Conservation (phyloP, 2,329 filamentous ascomycete genomes). For the Neophaeococcomyces mojaviensis region DNA sequence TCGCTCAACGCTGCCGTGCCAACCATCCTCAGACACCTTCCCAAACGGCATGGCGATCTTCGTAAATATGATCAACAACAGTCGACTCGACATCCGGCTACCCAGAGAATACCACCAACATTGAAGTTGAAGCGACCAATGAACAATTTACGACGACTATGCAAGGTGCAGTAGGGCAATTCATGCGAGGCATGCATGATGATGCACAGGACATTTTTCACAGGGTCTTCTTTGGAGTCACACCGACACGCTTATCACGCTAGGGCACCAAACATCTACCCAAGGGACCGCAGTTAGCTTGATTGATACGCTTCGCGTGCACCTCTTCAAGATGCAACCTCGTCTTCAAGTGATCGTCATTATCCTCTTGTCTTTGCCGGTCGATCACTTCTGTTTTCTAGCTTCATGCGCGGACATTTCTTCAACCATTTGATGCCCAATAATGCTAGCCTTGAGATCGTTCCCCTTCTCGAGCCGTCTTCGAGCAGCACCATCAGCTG, state of each 20-base stretch:
- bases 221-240: not conserved
- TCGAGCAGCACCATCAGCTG: too few relatives aligned
- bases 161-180: conserved; percentile 4
- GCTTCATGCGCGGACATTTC: too few relatives aligned
- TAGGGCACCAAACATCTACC: not conserved
- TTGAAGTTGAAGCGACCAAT: conserved; percentile 5
- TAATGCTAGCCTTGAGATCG: too few relatives aligned
- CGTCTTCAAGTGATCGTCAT: not conserved
- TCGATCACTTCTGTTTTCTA: too few relatives aligned
- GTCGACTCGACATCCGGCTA: too few relatives aligned
- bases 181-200: conserved; percentile 1
- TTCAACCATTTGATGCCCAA: conserved; percentile 3
- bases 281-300: too few relatives aligned
- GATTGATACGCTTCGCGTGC: too few relatives aligned
- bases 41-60: not conserved
- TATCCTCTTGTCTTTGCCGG: too few relatives aligned
- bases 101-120: not conserved
- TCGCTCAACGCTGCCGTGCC: too few relatives aligned
- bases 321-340: not conserved
- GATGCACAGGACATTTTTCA: not conserved
- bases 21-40: not conserved
- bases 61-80: too few relatives aligned
- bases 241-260: not conserved
- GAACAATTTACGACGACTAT: not conserved
- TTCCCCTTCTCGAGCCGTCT: too few relatives aligned